Conservation (phyloP, 202 grass and related monocot species). For the Cymbopogon flexuosus region DNA sequence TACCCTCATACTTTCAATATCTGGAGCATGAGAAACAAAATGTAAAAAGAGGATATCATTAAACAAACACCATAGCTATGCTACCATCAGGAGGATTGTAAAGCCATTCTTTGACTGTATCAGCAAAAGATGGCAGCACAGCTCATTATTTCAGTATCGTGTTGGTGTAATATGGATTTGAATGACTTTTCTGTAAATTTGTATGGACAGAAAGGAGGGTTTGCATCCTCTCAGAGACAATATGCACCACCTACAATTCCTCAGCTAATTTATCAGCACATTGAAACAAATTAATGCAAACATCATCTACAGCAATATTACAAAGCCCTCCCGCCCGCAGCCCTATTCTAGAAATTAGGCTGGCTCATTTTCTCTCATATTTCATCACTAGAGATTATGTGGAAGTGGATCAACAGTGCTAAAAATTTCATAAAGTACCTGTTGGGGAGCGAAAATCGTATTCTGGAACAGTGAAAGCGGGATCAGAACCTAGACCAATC, state of each 20-base stretch:
- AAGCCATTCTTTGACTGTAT: constrained; percentile 12
- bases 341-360: no score
- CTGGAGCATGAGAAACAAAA: constrained; percentile 48
- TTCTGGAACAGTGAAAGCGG: constrained; percentile 77
- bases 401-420: background rate
- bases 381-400: background rate
- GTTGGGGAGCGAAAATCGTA: constrained; percentile 94
- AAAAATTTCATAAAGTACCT: constrained; percentile 39
- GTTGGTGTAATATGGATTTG: background rate
- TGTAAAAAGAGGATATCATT: constrained; percentile 37
- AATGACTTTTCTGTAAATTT: background rate
- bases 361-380: background rate
- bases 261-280: background rate
- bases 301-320: background rate
- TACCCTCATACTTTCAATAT: constrained; percentile 60
- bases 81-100: constrained; percentile 27
- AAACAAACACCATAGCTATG: constrained; percentile 23
- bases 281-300: constrained; percentile 9
- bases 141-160: background rate
- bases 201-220: background rate
- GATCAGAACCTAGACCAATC: constrained; percentile 82
- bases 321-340: no score
- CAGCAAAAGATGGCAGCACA: background rate
- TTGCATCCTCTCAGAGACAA: background rate
- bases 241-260: background rate